Conservation (phyloP, 192 early-diverging fungal species). For the Linnemannia zychae region DNA sequence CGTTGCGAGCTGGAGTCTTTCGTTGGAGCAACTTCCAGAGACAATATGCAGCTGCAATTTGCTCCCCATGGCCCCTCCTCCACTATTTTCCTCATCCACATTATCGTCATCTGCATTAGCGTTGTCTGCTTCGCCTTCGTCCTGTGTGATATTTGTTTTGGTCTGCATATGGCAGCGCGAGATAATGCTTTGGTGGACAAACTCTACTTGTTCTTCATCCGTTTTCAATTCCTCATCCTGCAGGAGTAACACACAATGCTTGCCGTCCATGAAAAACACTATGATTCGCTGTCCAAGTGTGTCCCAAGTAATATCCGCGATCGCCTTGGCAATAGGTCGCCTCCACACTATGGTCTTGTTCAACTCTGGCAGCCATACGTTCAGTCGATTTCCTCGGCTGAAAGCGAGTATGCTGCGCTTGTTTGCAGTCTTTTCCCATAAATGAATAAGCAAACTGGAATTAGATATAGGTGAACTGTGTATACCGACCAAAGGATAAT, state of each 20-base stretch:
- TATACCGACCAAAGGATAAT: not conserved
- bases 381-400: constrained; percentile 34
- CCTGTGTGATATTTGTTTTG: constrained; percentile 29
- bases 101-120: constrained; percentile 34
- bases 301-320: constrained; percentile 42
- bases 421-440: not conserved
- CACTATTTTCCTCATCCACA: constrained; percentile 28
- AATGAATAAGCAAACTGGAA: not conserved
- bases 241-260: constrained; percentile 30
- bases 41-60: constrained; percentile 45
- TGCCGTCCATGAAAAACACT: constrained; percentile 55
- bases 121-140: constrained; percentile 29
- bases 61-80: not conserved
- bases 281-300: not conserved
- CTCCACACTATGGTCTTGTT: constrained; percentile 33
- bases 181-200: constrained; percentile 26
- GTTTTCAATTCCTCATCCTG: not conserved
- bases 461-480: not conserved
- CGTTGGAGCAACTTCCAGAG: constrained; percentile 9
- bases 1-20: constrained; percentile 10
- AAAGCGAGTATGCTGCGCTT: constrained; percentile 25
- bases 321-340: constrained; percentile 38
- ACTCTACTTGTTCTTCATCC: constrained; percentile 29
- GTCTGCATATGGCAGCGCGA: constrained; percentile 41
- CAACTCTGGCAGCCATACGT: constrained; percentile 27